Base-by-base conservation (phyloP, 1,284 basidiomycete species). In the Fomes fomentarius region DNA sequence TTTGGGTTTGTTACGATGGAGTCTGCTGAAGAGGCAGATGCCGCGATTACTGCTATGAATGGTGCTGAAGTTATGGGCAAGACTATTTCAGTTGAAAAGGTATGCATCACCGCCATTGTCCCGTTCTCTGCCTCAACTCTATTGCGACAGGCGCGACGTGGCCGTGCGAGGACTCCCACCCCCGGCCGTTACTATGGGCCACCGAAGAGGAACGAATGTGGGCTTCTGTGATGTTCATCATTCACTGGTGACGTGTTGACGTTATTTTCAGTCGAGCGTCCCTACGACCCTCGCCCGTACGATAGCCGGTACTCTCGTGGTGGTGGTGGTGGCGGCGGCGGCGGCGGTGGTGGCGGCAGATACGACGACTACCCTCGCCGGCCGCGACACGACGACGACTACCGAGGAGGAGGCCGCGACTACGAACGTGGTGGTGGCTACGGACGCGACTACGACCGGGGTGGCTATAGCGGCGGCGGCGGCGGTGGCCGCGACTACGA, bases 1-100 rank as follows among this genome's bases (percentile, higher is more conserved):
- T 98, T 99, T 66, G 96, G 94, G 40, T 99, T 99, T 73, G 96
- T 99, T 67, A 98, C 94, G 52, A 96, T 96, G 87, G 92, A 94
- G 70, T 82, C 82, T 33, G 71, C 67, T 38, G 93, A 94, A 63
- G 95, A 97, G 66, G 96, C 96, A 5, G 91, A 96, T 50, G 90
- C 91, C 45, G 94, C 92, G 47, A 88, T 98, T 63, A 83, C 89
- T 30, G 89, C 86, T 9, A 76, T 98, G 63, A 91, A 94, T 71
- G 83, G 84, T 42, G 88, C 89, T 56, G 92, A 94, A 53, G 73
- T 97, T 44, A 86, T 89, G 76, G 96, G 95, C 57, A 95, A 95
- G 75, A 77, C 80, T 31, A 80, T 96, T 50, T 89, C 80, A 54
- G 91, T 98, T 30, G 91, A 96, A 73, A 96, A 93, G 81, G 94